A percentile compares a stretch with the other conserved stretches of the same genome.
Evolutionary conservation across 305 asterid species (phyloP).

Genomic region (Ilex paraguariensis): DNA sequence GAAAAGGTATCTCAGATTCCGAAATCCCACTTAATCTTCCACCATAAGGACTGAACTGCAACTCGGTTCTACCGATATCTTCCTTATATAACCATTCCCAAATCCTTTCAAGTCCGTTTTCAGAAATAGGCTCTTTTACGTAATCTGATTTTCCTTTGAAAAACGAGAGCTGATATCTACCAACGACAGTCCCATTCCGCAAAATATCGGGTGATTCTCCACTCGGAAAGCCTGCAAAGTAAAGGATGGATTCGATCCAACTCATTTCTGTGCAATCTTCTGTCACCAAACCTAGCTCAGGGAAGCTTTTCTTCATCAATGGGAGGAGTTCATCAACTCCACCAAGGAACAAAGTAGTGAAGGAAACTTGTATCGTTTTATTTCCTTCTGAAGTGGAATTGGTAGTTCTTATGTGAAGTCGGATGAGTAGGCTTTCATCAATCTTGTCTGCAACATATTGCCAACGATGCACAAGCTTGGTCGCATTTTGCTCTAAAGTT

Average conservation of each 20-base stretch:
- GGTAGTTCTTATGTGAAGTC: background rate
- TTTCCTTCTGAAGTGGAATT: background rate
- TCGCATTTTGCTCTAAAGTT: background rate
- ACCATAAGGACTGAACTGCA: background rate
- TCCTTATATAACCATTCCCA: background rate
- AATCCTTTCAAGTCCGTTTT: background rate
- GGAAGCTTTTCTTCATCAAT: background rate
- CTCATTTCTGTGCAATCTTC: background rate
- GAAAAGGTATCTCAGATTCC: background rate
- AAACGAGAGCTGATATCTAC: background rate
- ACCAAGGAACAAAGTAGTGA: background rate
- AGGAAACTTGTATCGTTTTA: background rate
- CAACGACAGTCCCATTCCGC: background rate
- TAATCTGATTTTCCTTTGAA: conserved; percentile 2
- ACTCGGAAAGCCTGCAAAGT: background rate
- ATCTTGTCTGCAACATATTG: background rate
- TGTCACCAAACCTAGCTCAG: background rate
- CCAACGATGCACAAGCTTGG: background rate
- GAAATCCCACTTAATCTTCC: background rate
- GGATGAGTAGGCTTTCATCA: background rate
- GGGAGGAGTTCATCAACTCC: background rate
- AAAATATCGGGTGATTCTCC: background rate
- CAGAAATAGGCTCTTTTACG: background rate
- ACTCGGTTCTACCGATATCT: background rate
- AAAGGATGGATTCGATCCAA: background rate